Percentiles rank a stretch among this genome's conserved stretches.
These are phyloP conservation scores for Zygosaccharomyces pseudobailii DNA, from an alignment of 1,139 yeast genomes.

Conservation along the genomic window DNA sequence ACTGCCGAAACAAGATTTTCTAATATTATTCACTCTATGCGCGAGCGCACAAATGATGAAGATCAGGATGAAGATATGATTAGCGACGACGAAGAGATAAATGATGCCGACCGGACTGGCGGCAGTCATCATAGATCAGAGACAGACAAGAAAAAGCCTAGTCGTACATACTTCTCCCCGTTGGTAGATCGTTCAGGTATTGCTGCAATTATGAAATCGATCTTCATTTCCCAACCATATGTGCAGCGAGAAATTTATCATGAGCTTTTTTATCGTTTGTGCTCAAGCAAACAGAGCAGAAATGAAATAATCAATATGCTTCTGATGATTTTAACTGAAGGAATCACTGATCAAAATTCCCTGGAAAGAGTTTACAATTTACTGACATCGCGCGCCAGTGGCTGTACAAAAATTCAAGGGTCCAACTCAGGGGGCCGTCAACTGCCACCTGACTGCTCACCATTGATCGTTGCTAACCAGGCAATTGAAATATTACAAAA, in stretches of 20 bases:
- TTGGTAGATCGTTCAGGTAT: conserved; percentile 73
- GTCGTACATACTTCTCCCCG: conserved; percentile 53
- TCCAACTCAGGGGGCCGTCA: conserved; percentile 27
- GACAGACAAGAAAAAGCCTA: conserved; percentile 33
- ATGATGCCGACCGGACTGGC: conserved; percentile 9
- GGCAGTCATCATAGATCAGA: conserved; percentile 7
- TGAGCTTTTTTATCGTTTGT: conserved; percentile 61
- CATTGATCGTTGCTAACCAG: conserved; percentile 70
- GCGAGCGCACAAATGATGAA: conserved; percentile 28
- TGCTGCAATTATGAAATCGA: conserved; percentile 62
- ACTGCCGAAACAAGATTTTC: conserved; percentile 42
- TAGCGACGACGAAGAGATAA: conserved; percentile 24
- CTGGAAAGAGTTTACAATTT: conserved; percentile 63
- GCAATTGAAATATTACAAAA: conserved; percentile 70
- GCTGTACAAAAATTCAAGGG: conserved; percentile 16
- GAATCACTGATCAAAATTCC: conserved; percentile 55
- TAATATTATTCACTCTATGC: conserved; percentile 21
- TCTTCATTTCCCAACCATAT: conserved; percentile 70
- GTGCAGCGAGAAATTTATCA: conserved; percentile 62
- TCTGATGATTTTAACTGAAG: conserved; percentile 70
- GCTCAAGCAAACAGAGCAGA: conserved; percentile 74
- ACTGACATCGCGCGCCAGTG: conserved; percentile 41
- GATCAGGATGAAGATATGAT: conserved; percentile 23
- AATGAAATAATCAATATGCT: conserved; percentile 70
- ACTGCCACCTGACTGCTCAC: conserved; percentile 61